Percentiles rank a stretch among this genome's conserved stretches.
Evolutionary conservation across 257 asterid species (phyloP).

Genomic region (Capsicum chinense): DNA sequence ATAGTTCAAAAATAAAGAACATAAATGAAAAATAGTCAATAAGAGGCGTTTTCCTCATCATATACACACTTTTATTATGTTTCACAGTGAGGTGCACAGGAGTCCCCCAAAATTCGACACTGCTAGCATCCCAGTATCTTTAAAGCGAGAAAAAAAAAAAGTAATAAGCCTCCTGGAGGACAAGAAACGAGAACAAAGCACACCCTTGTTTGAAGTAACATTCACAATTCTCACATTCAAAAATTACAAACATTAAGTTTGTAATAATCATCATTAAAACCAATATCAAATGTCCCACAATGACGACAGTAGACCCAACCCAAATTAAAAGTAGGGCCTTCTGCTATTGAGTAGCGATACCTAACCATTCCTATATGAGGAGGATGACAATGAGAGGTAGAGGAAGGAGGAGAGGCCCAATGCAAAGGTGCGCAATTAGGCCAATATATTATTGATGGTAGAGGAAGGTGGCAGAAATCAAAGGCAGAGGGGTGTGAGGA

Average conservation of each 20-base stretch:
- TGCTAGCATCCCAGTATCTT: not conserved
- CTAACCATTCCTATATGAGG: not conserved
- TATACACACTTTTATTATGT: not conserved
- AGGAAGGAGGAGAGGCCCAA: slow-evolving; percentile 14
- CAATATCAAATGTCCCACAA: not conserved
- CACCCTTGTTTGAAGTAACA: slow-evolving; percentile 7
- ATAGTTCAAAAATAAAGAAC: not conserved
- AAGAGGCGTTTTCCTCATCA: not conserved
- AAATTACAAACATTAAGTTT: not conserved
- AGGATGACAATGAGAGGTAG: not conserved
- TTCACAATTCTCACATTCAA: slow-evolving; percentile 15
- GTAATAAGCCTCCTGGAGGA: not conserved
- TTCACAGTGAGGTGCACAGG: not conserved
- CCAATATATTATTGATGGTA: not conserved
- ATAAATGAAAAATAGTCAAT: not conserved
- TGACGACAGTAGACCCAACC: slow-evolving; percentile 11
- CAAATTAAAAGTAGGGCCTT: not conserved
- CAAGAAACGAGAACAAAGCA: not conserved
- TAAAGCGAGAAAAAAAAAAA: not conserved
- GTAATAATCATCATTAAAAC: slow-evolving; percentile 6
- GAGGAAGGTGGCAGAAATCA: slow-evolving; percentile 4
- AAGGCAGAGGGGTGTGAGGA: not conserved
- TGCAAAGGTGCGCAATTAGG: not conserved
- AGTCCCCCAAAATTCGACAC: not conserved
- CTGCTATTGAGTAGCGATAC: slow-evolving; percentile 11